These are phyloP conservation scores for Fragilariopsis cylindrus DNA, from an alignment of 108 stramenopile species.

Conservation along the genomic window DNA sequence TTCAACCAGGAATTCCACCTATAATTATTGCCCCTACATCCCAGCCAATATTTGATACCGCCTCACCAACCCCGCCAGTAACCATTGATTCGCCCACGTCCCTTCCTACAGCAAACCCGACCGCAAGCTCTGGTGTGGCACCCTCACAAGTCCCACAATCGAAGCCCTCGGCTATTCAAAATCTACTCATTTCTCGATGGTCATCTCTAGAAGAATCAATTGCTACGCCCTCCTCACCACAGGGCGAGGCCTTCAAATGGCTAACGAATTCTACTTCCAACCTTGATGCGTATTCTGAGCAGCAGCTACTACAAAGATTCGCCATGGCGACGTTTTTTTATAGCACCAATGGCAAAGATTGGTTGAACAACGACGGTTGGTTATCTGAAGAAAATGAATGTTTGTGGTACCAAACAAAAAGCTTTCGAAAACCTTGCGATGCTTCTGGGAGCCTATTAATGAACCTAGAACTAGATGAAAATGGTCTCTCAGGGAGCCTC, in stretches of 20 bases:
- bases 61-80: constrained; percentile 6
- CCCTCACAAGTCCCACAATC: background rate
- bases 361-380: constrained; percentile 39
- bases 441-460: constrained; percentile 7
- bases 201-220: constrained; percentile 23
- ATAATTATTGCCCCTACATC: constrained; percentile 1
- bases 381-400: constrained; percentile 39
- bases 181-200: constrained; percentile 32
- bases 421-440: constrained; percentile 19
- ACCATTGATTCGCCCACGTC: background rate
- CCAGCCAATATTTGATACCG: background rate
- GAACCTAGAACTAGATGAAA: constrained; percentile 27
- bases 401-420: constrained; percentile 37
- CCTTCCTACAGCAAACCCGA: background rate
- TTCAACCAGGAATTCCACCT: background rate
- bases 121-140: background rate
- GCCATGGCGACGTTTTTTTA: constrained; percentile 43
- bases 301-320: constrained; percentile 40
- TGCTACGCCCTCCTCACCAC: constrained; percentile 16
- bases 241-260: constrained; percentile 32
- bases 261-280: constrained; percentile 16
- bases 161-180: background rate
- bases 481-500: constrained; percentile 34
- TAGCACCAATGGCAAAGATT: constrained; percentile 41
- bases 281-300: constrained; percentile 17